These are phyloP conservation scores for Porosira glacialis DNA, from an alignment of 352 stramenopile genomes.

Conservation along the genomic window DNA sequence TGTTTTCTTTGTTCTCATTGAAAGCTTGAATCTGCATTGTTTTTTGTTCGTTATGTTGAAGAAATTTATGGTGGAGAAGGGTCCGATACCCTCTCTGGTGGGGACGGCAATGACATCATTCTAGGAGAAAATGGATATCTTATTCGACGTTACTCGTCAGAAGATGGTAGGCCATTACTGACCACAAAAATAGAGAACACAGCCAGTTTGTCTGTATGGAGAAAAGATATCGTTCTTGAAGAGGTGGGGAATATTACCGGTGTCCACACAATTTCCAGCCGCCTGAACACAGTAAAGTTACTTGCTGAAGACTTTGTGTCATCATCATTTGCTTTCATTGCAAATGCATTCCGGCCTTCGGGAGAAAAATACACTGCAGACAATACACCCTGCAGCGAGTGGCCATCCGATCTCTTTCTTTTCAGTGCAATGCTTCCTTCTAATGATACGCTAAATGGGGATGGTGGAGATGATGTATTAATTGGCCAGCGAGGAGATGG, in stretches of 20 bases:
- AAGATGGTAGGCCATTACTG: constrained; percentile 2
- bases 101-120: constrained; percentile 25
- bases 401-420: constrained; percentile 30
- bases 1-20: background rate
- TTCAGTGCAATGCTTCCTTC: constrained; percentile 20
- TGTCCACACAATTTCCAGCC: constrained; percentile 18
- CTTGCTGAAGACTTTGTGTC: constrained; percentile 15
- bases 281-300: constrained; percentile 15
- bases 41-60: constrained; percentile 7
- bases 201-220: constrained; percentile 27
- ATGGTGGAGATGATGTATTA: constrained; percentile 25
- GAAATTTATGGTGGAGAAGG: constrained; percentile 25
- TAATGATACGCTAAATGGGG: constrained; percentile 33
- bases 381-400: constrained; percentile 11
- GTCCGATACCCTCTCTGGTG: constrained; percentile 10
- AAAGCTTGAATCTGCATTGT: background rate
- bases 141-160: constrained; percentile 19
- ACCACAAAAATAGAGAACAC: background rate
- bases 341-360: constrained; percentile 16
- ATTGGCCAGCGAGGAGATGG: constrained; percentile 46
- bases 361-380: constrained; percentile 9
- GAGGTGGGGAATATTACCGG: constrained; percentile 35
- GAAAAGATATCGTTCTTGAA: constrained; percentile 46
- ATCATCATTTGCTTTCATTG: constrained; percentile 36
- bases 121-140: constrained; percentile 24